Percentiles rank a stretch among this genome's conserved stretches.
Evolutionary conservation across 192 early-diverging fungal genomes (phyloP).

Genomic region (Rhizophagus sp.): DNA sequence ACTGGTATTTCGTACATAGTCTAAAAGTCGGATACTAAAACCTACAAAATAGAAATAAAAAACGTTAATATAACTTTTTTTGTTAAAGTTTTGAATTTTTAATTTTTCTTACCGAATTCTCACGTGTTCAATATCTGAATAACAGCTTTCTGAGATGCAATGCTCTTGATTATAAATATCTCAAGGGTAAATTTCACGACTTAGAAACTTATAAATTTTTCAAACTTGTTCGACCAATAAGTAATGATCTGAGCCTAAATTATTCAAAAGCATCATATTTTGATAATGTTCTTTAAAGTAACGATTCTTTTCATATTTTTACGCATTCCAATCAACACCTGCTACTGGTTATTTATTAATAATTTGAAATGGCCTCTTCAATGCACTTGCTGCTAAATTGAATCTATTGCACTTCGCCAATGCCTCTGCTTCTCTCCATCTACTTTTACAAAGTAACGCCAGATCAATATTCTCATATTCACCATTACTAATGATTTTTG

Average conservation of each 20-base stretch:
- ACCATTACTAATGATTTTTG: background rate
- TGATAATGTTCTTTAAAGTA: background rate
- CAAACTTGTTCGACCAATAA: background rate
- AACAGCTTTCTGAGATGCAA: background rate
- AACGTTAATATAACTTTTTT: no score
- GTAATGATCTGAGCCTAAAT: background rate
- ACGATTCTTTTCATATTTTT: background rate
- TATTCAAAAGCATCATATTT: background rate
- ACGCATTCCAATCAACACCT: slow-evolving; percentile 6
- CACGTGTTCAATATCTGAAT: background rate
- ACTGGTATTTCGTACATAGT: no score
- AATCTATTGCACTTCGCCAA: background rate
- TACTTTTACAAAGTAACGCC: background rate
- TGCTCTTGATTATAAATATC: background rate
- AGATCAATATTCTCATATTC: background rate
- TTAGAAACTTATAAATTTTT: background rate
- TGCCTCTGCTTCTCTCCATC: background rate
- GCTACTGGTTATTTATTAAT: background rate
- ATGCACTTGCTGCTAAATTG: background rate
- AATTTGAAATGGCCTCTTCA: background rate
- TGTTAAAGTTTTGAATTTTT: no score
- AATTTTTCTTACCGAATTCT: no score
- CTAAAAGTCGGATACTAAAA: no score
- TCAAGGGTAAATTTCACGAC: background rate
- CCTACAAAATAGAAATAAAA: no score